Base-by-base conservation (phyloP, 2,329 filamentous ascomycete genomes). In the Calycina marina region DNA sequence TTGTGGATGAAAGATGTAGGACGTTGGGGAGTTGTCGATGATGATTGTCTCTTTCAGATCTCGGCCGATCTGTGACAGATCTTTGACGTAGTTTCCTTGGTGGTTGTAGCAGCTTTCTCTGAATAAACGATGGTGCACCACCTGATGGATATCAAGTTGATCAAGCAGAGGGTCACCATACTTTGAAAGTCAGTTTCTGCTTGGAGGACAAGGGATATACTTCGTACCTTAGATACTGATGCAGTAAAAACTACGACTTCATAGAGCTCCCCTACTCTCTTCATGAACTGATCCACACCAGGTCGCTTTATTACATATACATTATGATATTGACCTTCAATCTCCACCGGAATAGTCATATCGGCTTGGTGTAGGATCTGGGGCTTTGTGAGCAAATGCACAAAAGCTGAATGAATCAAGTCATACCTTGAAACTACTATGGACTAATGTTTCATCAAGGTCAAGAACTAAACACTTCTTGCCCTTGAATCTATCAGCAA, bases 261-360 rank as follows among this genome's bases (percentile, higher is more conserved):
- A 51, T 96, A 98, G 30, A 98, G 67, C 59, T 98, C 90, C 30
- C 90, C 90, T 20, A 98, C 86, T 38, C 90, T 69, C 65, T 96
- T 96, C 84, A 98, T 94, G 58, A 98, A 98, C 43, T 92, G 78
- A 53, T 98, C 90, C 13, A 98, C 90, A 33, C 90, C 90, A n/a
- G 90, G 90, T 49, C 90, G 75, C 62, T 98, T 98, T 56, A 98
- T 98, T 43, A 98, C 90, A 54, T 98, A 98, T 34, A 98, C 92
- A 51, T 98, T 98, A 60, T 98, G 90, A 54, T 92, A 96, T 56
- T 93, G 92, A 35, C 90, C 90, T 62, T 98, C 90, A 42, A 98
- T 98, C 52, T 98, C 90, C 17, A 98, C 90, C 0, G 90, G 90
- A 53, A 98, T 96, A 4, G 90, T 98, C 54, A 98, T 96, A 58